These are phyloP conservation scores for Scedosporium dehoogii DNA, from an alignment of 2,329 filamentous ascomycete species.

Conservation along the genomic window DNA sequence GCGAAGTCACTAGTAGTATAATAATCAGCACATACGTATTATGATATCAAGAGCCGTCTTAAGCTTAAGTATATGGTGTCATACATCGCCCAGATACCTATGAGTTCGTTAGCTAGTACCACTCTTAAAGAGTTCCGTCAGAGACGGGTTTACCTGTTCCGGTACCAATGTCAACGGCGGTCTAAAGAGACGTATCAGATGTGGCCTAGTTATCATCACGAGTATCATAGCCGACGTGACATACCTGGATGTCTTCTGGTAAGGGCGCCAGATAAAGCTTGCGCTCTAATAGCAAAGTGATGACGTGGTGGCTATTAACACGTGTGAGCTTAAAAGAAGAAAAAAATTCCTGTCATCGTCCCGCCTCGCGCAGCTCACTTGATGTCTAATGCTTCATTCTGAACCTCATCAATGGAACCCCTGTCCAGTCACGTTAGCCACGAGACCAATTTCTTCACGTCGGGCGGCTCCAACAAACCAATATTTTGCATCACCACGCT, in stretches of 20 bases:
- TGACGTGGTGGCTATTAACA: slow-evolving; percentile 12
- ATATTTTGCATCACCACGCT: slow-evolving; percentile 17
- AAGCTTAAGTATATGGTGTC: too few relatives aligned
- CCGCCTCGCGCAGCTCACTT: slow-evolving; percentile 3
- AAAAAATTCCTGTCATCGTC: not conserved
- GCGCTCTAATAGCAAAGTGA: slow-evolving; percentile 14
- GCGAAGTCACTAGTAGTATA: too few relatives aligned
- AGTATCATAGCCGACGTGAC: too few relatives aligned
- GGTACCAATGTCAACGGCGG: too few relatives aligned
- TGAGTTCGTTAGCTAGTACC: too few relatives aligned
- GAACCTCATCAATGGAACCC: slow-evolving; percentile 10
- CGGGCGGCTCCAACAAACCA: slow-evolving; percentile 12
- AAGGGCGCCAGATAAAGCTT: slow-evolving; percentile 16
- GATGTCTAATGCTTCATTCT: slow-evolving; percentile 13
- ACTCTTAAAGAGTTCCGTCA: too few relatives aligned
- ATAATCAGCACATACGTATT: too few relatives aligned
- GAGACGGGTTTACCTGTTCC: too few relatives aligned
- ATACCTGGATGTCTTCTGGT: slow-evolving; percentile 9
- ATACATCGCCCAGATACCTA: too few relatives aligned
- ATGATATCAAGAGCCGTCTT: too few relatives aligned
- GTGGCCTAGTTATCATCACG: too few relatives aligned
- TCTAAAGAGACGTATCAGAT: too few relatives aligned
- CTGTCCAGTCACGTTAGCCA: slow-evolving; percentile 1
- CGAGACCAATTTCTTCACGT: not conserved
- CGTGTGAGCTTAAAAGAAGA: not conserved